Evolutionary conservation across 805 yeast genomes (phyloP).

Genomic region (Ascoidea asiatica): DNA sequence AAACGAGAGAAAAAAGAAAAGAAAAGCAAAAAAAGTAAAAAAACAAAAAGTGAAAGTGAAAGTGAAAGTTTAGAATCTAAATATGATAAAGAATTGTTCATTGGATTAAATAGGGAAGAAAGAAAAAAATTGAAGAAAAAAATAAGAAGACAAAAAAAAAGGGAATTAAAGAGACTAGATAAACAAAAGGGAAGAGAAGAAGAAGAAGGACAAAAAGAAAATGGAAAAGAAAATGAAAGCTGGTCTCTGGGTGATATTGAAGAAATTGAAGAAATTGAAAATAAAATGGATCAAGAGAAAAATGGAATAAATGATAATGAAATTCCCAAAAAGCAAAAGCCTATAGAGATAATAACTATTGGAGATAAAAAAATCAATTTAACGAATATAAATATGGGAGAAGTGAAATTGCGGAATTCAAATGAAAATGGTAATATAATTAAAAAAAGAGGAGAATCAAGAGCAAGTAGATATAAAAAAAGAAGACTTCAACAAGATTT

Average conservation of each 20-base stretch:
- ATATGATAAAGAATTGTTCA: too few species aligned
- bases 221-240: conserved; percentile 1
- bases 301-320: background rate
- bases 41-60: conserved; percentile 1
- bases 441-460: background rate
- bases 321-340: background rate
- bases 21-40: conserved; percentile 5
- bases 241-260: too few species aligned
- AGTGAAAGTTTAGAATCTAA: conserved; percentile 1
- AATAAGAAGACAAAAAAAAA: conserved; percentile 2
- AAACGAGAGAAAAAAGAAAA: conserved; percentile 1
- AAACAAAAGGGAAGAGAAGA: conserved; percentile 11
- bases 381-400: too few species aligned
- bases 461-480: background rate
- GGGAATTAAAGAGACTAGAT: conserved; percentile 10
- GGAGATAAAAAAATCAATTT: background rate
- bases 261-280: conserved; percentile 6
- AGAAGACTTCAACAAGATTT: background rate
- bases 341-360: background rate
- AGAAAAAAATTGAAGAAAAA: conserved; percentile 1
- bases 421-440: too few species aligned
- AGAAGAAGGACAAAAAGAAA: conserved; percentile 3
- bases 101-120: too few species aligned
- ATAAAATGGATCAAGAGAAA: background rate
- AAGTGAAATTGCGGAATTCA: too few species aligned